Evolutionary conservation across 192 early-diverging fungal genomes (phyloP), one percentile per base, ranked within the genome.

Genomic region (Dissophora globulifera): DNA sequence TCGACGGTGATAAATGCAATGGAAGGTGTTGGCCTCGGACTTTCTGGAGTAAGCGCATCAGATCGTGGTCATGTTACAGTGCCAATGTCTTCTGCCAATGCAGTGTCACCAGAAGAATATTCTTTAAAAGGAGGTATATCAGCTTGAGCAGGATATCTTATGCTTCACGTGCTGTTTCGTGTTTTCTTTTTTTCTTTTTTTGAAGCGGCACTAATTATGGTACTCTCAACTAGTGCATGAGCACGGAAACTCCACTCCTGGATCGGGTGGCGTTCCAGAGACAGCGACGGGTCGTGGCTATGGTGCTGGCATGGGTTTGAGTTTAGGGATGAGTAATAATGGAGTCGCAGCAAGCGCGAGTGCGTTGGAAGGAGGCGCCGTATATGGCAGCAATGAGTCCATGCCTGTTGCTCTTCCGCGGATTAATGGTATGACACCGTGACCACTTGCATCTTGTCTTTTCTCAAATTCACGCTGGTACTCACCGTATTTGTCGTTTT

Each of bases 1-100:
- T 50, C 69, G 0, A 42, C 51, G 2, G 32, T 54, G 45, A 56
- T 47, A 13, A 57, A 29, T 22, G 46, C 53, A 1, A 62, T 71
- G 69, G 69, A 71, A 20, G 69, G 69, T 25, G 53, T 62, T 23
- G 69, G 69, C 11, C 35, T 71, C 3, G 69, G 69, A 6, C 59
- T 71, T 16, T 55, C 59, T 1, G 69, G 69, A 3, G 53, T 71
- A 12, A 56, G 50, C 15, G 41, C 16, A 26, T 23, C 46, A 22
- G 47, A 58, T 33, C 69, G 62, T 57, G 58, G 58, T 3, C 50
- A 60, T 11, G 15, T 71, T 19, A 10, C 27, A 4, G 33, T 42
- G 22, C 23, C 63, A 27, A n/a, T n/a, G n/a, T n/a, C n/a, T n/a
- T n/a, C n/a, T n/a, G n/a, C n/a, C n/a, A n/a, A n/a, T n/a, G 13